Conservation (phyloP, 768 basidiomycete species). For the Mycena olivaceomarginata region DNA sequence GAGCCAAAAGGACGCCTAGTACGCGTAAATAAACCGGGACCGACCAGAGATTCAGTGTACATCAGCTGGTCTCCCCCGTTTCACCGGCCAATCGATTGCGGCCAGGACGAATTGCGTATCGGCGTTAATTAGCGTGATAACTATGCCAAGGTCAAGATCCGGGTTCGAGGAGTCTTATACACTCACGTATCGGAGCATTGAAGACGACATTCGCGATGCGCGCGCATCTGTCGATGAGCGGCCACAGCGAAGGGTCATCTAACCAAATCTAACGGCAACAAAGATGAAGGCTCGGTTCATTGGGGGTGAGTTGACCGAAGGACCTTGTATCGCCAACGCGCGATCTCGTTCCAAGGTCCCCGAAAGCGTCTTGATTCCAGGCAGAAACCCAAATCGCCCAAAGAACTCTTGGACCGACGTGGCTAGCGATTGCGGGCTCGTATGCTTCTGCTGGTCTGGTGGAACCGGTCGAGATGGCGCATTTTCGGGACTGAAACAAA, state of each 20-base stretch:
- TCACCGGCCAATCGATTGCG: background rate
- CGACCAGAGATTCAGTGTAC: constrained; percentile 17
- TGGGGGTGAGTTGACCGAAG: background rate
- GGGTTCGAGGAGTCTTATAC: background rate
- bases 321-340: constrained; percentile 15
- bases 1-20: background rate
- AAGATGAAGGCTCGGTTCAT: background rate
- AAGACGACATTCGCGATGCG: constrained; percentile 24
- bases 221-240: constrained; percentile 19
- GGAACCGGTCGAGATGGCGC: background rate
- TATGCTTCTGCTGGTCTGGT: background rate
- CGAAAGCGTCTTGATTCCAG: constrained; percentile 18
- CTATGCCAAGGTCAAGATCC: background rate
- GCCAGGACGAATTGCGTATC: constrained; percentile 25
- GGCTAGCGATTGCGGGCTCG: constrained; percentile 8
- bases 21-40: background rate
- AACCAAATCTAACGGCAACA: constrained; percentile 8
- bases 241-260: constrained; percentile 9
- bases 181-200: constrained; percentile 28
- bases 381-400: constrained; percentile 12
- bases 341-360: constrained; percentile 12
- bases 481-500: background rate
- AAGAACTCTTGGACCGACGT: constrained; percentile 11
- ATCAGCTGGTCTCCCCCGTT: background rate
- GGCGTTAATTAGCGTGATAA: constrained; percentile 21